Base-by-base conservation (phyloP, 164 flowering plant species). In the Buxus sempervirens region DNA sequence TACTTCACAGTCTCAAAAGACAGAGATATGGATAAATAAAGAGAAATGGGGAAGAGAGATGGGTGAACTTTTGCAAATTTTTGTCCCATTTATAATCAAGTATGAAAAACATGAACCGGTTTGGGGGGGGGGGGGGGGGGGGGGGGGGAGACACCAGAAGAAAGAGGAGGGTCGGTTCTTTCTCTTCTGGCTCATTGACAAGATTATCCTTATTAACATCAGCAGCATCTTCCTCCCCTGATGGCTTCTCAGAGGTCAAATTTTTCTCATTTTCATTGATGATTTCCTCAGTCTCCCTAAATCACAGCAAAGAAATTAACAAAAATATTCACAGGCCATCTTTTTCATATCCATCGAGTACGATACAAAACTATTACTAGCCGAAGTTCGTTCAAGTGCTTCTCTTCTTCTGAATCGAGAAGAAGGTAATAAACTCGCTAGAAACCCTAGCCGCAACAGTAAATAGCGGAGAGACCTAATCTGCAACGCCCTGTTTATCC, bases 101-200 rank as follows among this genome's bases (percentile, higher is more conserved):
- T n/a, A n/a, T n/a, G n/a, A n/a, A n/a, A n/a, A n/a, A n/a, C n/a
- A n/a, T n/a, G n/a, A n/a, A n/a, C n/a, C n/a, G n/a, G n/a, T n/a
- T n/a, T n/a, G n/a, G n/a, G n/a, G n/a, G n/a, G n/a, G n/a, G n/a
- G n/a, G n/a, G n/a, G n/a, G n/a, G n/a, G n/a, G n/a, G n/a, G n/a
- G n/a, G n/a, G n/a, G n/a, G n/a, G n/a, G n/a, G n/a, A n/a, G n/a
- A n/a, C n/a, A n/a, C n/a, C n/a, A n/a, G n/a, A n/a, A n/a, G n/a
- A n/a, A n/a, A n/a, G n/a, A n/a, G n/a, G n/a, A n/a, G n/a, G n/a
- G n/a, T n/a, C n/a, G 85, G 84, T 62, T 83, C 87, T 65, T 83
- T 79, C 72, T 79, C 84, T 70, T 82, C 83, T 8, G 81, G 56
- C 73, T 82, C 87, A 69, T 64, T 69, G 49, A 48, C 81, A 54